Base-by-base conservation (phyloP, 805 yeast genomes). In the Candida endomychidarum region DNA sequence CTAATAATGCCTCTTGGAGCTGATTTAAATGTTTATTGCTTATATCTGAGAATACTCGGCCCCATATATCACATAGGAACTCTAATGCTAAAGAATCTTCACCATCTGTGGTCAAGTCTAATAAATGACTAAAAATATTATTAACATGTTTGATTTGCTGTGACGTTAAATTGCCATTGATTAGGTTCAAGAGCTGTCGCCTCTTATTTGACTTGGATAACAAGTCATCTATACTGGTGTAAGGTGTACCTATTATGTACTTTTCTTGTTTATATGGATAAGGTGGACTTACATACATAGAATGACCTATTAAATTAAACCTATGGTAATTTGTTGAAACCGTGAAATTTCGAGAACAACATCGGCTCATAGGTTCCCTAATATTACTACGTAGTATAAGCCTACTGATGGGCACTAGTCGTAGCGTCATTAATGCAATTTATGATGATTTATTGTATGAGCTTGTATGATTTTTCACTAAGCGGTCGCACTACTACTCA, bases 41-140 rank as follows among this genome's bases (percentile, higher is more conserved):
- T 28, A 25, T 28, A 17, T 41, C 45, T 15, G 4, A 15, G 33
- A 62, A 57, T 4, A 53, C 51, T 5, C 38, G 33, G 12, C 43
- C 42, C 68, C 69, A 63, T 10, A 53, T 47, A 17, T 49, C 50
- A 31, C 60, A 45, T 35, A 40, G 24, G 5, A 45, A 29, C 5
- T 29, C 37, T 4, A 38, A 29, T 2, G 40, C 34, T 8, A 14
- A 11, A 15, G 11, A 4, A 15, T 29, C 30, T 14, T 23, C n/a
- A 4, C 19, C 29, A 8, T 31, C 25, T n/a, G 35, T 23, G 9
- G 19, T 18, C 7, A 37, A 41, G 24, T 57, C 62, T n/a, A 61
- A 38, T 23, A 60, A 43, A 20, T 53, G 19, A 37, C 29, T 14
- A 16, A 37, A 37, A 3, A 25, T 30, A 16, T n/a, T 10, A 24